These are phyloP conservation scores for Hydrangea macrophylla DNA, from an alignment of 148 eudicot genomes.

Conservation along the genomic window DNA sequence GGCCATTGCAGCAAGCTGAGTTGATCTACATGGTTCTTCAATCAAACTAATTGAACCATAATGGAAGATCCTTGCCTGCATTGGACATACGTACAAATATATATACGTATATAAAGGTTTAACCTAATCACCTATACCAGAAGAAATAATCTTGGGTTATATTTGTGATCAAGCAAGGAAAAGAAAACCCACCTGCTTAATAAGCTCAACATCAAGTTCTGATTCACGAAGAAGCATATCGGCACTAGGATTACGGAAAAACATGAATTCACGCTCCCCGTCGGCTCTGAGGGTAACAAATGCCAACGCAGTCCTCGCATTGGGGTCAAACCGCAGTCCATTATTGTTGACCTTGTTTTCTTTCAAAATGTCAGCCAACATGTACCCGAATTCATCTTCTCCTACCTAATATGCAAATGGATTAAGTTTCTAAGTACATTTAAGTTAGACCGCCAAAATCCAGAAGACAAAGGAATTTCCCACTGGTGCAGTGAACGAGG, in stretches of 20 bases:
- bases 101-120: neutral
- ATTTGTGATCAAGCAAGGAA: neutral
- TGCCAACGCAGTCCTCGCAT: constrained; percentile 75
- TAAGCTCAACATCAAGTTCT: constrained; percentile 66
- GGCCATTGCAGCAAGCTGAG: constrained; percentile 76
- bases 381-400: constrained; percentile 79
- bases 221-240: constrained; percentile 76
- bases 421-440: neutral
- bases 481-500: neutral
- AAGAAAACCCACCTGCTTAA: constrained; percentile 52
- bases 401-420: constrained; percentile 53
- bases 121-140: neutral
- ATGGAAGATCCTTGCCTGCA: constrained; percentile 77
- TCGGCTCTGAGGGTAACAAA: constrained; percentile 68
- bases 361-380: constrained; percentile 77
- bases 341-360: constrained; percentile 69
- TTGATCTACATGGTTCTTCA: constrained; percentile 79
- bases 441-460: neutral
- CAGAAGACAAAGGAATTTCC: neutral
- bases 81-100: no score
- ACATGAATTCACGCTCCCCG: constrained; percentile 88
- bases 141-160: neutral
- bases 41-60: constrained; percentile 90
- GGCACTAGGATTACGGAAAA: constrained; percentile 79
- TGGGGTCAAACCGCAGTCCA: constrained; percentile 71